Conservation (phyloP, 2,329 filamentous ascomycete genomes). For the Elsinoe australis region DNA sequence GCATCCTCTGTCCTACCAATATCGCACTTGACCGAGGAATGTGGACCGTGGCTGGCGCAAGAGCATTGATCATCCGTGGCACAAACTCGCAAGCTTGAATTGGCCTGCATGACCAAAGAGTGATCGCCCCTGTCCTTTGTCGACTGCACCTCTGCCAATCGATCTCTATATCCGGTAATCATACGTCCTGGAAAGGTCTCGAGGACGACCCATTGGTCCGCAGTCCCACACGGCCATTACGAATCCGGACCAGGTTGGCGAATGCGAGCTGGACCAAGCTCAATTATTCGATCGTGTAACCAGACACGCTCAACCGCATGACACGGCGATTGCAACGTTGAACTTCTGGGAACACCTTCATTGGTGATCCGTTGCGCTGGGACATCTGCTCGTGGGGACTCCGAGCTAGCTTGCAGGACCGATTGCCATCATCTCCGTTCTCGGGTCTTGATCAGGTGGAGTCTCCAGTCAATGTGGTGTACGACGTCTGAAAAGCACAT, state of each 20-base stretch:
- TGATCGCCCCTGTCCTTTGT: background rate
- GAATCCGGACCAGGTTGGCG: slow-evolving; percentile 7
- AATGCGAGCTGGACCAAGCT: slow-evolving; percentile 13
- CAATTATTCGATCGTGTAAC: slow-evolving; percentile 12
- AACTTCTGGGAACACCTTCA: background rate
- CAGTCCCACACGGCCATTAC: slow-evolving; percentile 3
- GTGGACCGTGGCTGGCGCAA: slow-evolving; percentile 14
- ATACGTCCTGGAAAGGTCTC: background rate
- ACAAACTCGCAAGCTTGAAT: slow-evolving; percentile 14
- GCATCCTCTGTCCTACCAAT: background rate
- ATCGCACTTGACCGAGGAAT: slow-evolving; percentile 10
- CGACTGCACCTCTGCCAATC: background rate
- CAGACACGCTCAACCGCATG: slow-evolving; percentile 12
- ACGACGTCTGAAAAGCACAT: slow-evolving; percentile 5
- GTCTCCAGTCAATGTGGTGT: slow-evolving; percentile 9
- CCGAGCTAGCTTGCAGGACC: slow-evolving; percentile 3
- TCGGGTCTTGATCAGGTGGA: slow-evolving; percentile 11
- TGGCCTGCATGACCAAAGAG: slow-evolving; percentile 7
- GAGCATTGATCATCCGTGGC: slow-evolving; percentile 13
- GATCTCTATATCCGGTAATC: background rate
- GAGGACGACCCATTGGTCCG: slow-evolving; percentile 5
- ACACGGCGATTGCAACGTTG: slow-evolving; percentile 6
- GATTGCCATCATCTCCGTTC: slow-evolving; percentile 1
- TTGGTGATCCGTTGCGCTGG: slow-evolving; percentile 12
- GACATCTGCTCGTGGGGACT: slow-evolving; percentile 1